Conservation (phyloP, 305 asterid genomes). For the Rubia tinctorum region DNA sequence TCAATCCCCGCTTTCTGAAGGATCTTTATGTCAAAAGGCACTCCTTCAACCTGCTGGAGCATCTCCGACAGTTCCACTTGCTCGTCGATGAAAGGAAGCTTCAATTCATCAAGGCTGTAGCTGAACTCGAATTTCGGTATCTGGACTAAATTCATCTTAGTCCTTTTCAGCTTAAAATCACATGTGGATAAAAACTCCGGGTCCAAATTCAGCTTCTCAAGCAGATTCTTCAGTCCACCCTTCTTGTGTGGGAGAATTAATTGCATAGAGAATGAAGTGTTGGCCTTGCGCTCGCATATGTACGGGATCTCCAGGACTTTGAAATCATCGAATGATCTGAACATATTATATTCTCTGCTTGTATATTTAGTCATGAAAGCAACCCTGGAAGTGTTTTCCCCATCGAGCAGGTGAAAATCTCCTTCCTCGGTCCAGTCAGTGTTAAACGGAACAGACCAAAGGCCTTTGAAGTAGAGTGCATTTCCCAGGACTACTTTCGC, state of each 20-base stretch:
- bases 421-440: background rate
- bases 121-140: background rate
- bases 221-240: background rate
- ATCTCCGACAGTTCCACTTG: background rate
- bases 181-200: background rate
- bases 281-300: background rate
- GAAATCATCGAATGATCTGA: background rate
- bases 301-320: background rate
- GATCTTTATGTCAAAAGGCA: background rate
- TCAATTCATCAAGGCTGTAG: background rate
- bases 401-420: background rate
- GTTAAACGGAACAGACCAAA: background rate
- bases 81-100: background rate
- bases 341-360: background rate
- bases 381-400: background rate
- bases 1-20: background rate
- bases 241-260: background rate
- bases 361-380: background rate
- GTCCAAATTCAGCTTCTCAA: background rate
- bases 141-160: background rate
- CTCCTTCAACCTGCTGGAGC: constrained; percentile 1
- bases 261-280: background rate
- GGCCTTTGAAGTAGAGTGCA: no score
- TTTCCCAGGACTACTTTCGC: background rate
- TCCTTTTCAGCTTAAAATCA: background rate